Base-by-base conservation (phyloP, 225 moss, liverwort and hornwort genomes). In the Ulota crispa region DNA sequence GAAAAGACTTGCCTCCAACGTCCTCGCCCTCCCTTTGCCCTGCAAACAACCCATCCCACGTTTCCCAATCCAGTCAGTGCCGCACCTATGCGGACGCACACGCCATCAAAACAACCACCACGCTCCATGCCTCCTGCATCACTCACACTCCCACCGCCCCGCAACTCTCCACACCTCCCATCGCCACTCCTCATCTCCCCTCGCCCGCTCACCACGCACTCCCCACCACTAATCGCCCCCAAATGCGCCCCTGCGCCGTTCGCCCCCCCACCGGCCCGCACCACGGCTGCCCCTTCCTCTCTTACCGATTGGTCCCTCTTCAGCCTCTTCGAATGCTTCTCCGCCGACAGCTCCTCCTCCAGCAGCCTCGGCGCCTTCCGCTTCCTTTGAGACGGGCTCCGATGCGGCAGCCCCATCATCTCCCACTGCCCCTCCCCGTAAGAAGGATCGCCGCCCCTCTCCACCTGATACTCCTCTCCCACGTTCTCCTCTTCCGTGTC, bases 331-430 rank as follows among this genome's bases (percentile, higher is more conserved):
- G 78, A 50, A 64, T 93, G 88, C 79, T 82, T 87, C 82, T 94
- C 95, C 36, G 85, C 84, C 80, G 86, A 76, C 52, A 89, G 74
- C 77, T 98, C 98, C 59, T 98, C 95, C 54, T 95, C 98, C 59
- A 92, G 77, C 20, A 93, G 78, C 82, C 80, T 93, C 42, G 93
- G 94, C 19, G 93, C 95, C 81, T 95, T 94, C 0, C 95, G 93
- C 87, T 98, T 98, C 27, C 95, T 88, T 61, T 87, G 91, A 28
- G 95, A 94, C 37, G 94, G 95, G 69, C 88, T 91, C 41, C 92
- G 95, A 54, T 89, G 88, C 55, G 93, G 91, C 20, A 88, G 30
- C 43, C 84, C 83, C 47, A 89, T 81, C 86, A 86, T 27, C 36
- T 94, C 95, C 76, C 79, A 88, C 54, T 86, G 88, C 80, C 60